Evolutionary conservation across 768 basidiomycete genomes (phyloP).

Genomic region (Tephrocybe sp.): DNA sequence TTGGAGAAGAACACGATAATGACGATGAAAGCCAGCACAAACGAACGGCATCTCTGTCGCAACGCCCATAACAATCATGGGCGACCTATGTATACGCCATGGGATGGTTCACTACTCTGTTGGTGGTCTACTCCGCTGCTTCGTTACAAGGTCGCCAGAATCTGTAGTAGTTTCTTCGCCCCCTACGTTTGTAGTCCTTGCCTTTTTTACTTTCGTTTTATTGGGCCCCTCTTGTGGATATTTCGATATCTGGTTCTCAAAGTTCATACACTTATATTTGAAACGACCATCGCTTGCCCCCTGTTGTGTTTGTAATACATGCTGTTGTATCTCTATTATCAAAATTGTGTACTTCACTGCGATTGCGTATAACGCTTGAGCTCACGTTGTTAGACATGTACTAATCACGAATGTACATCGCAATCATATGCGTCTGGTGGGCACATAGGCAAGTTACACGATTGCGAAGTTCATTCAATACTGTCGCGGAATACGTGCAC

Average conservation of each 20-base stretch:
- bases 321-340: slow-evolving; percentile 13
- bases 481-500: too few relatives aligned
- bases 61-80: slow-evolving; percentile 12
- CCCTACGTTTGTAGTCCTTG: not conserved
- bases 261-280: not conserved
- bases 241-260: slow-evolving; percentile 5
- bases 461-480: too few relatives aligned
- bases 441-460: too few relatives aligned
- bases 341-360: not conserved
- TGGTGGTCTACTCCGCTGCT: slow-evolving; percentile 7
- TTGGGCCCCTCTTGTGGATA: slow-evolving; percentile 9
- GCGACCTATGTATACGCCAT: slow-evolving; percentile 7
- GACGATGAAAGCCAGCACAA: not conserved
- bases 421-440: too few relatives aligned
- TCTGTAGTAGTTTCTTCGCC: not conserved
- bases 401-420: too few relatives aligned
- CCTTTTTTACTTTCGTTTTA: slow-evolving; percentile 1
- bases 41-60: not conserved
- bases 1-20: not conserved
- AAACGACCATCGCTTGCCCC: not conserved
- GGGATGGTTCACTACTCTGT: slow-evolving; percentile 6
- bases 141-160: slow-evolving; percentile 13
- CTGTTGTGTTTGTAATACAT: slow-evolving; percentile 9
- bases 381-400: too few relatives aligned
- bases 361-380: too few relatives aligned